A percentile compares a stretch with the other conserved stretches of the same genome.
Evolutionary conservation across 805 yeast genomes (phyloP).

Genomic region (Ogataea chonburiensis): DNA sequence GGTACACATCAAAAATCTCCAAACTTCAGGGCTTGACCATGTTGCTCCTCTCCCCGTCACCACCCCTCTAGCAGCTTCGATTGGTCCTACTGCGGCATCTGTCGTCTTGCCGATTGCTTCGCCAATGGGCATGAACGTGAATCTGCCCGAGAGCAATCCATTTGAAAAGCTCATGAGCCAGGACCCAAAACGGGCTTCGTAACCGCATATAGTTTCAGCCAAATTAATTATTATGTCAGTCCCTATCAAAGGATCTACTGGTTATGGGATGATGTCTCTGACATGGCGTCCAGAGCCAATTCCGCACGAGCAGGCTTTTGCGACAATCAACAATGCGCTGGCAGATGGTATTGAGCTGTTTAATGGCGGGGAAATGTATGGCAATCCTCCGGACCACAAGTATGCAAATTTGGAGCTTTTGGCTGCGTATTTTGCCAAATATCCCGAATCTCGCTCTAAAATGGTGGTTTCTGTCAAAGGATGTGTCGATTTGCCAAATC

Average conservation of each 20-base stretch:
- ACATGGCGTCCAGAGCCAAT: constrained; percentile 66
- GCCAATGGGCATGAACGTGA: constrained; percentile 20
- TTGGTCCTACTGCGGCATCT: constrained; percentile 36
- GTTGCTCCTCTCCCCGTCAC: constrained; percentile 29
- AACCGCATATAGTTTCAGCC: not conserved
- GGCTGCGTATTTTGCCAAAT: constrained; percentile 52
- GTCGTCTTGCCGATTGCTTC: constrained; percentile 34
- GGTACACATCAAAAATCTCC: constrained; percentile 27
- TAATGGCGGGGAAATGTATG: constrained; percentile 82
- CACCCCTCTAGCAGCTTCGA: constrained; percentile 36
- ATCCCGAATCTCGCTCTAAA: constrained; percentile 55
- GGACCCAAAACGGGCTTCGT: constrained; percentile 5
- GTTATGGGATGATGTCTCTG: constrained; percentile 81
- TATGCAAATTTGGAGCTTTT: constrained; percentile 54
- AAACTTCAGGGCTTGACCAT: constrained; percentile 10
- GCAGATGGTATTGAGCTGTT: constrained; percentile 50
- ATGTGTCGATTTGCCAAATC: constrained; percentile 36
- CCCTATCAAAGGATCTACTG: constrained; percentile 36
- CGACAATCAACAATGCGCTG: constrained; percentile 51
- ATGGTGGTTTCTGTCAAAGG: constrained; percentile 72
- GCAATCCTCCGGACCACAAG: constrained; percentile 41
- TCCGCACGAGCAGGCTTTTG: constrained; percentile 52
- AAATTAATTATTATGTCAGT: no score
- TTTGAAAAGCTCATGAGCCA: constrained; percentile 22
- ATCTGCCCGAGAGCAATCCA: constrained; percentile 23